These are phyloP conservation scores for Dissophora globulifera DNA, from an alignment of 192 early-diverging fungal species.

Conservation along the genomic window DNA sequence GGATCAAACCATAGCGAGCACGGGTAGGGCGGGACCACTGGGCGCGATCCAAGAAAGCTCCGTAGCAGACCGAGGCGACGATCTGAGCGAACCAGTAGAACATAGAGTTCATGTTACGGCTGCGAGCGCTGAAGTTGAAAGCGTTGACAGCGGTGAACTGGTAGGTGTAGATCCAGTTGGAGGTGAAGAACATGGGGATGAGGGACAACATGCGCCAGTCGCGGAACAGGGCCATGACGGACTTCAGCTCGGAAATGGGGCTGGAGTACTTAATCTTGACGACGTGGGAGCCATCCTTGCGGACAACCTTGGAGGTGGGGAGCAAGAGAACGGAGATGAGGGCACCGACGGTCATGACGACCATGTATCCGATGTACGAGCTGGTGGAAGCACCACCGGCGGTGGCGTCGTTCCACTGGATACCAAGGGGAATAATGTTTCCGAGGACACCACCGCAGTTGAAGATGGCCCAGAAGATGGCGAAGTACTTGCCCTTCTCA, in stretches of 20 bases:
- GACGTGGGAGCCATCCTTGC: slow-evolving; percentile 75
- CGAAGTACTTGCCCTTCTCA: slow-evolving; percentile 83
- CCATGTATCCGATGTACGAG: slow-evolving; percentile 79
- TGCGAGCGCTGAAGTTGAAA: slow-evolving; percentile 68
- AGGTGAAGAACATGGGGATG: slow-evolving; percentile 73
- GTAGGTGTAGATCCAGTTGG: slow-evolving; percentile 85
- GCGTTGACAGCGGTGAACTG: slow-evolving; percentile 68
- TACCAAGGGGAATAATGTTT: slow-evolving; percentile 74
- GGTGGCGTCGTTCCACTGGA: slow-evolving; percentile 67
- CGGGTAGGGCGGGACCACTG: slow-evolving; percentile 67
- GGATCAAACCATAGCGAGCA: slow-evolving; percentile 68
- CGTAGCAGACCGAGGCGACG: slow-evolving; percentile 68
- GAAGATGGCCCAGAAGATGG: slow-evolving; percentile 91
- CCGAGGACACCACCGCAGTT: slow-evolving; percentile 82
- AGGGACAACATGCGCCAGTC: slow-evolving; percentile 75
- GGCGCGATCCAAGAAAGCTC: slow-evolving; percentile 69
- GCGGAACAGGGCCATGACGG: slow-evolving; percentile 66
- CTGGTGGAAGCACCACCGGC: slow-evolving; percentile 64
- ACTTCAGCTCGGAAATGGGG: slow-evolving; percentile 60
- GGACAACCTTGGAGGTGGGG: slow-evolving; percentile 67
- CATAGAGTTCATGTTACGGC: slow-evolving; percentile 75
- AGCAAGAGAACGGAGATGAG: slow-evolving; percentile 64
- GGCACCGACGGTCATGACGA: slow-evolving; percentile 75
- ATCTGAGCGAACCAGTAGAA: slow-evolving; percentile 85
- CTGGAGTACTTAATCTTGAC: slow-evolving; percentile 73